phyloP scores from a whole-genome alignment of 345 rosid species.

The Balakata baccata region DNA sequence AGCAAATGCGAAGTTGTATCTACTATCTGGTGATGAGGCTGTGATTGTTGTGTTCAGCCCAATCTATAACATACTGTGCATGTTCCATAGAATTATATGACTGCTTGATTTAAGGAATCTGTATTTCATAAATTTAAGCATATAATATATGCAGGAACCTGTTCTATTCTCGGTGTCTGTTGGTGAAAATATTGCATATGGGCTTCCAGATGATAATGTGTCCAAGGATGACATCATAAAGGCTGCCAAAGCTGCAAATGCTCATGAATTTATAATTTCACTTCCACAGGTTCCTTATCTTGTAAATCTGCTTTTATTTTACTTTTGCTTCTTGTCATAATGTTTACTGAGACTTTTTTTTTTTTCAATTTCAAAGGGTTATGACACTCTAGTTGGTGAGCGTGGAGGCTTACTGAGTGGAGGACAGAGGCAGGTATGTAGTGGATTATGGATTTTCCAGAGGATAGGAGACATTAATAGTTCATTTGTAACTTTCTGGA shows the following conservation, averaged over 20 bases:
- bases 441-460: constrained; percentile 9
- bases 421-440: constrained; percentile 85
- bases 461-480: neutral
- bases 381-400: constrained; percentile 87
- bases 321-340: constrained; percentile 6
- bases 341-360: constrained; percentile 21
- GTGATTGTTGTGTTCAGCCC: neutral
- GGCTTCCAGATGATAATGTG: constrained; percentile 85
- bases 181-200: constrained; percentile 96
- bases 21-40: neutral
- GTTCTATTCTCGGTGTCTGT: constrained; percentile 87
- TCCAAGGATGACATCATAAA: constrained; percentile 83
- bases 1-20: neutral
- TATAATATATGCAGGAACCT: constrained; percentile 59
- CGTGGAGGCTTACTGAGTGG: constrained; percentile 92
- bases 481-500: neutral
- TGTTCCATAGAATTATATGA: neutral
- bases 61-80: neutral
- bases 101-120: neutral
- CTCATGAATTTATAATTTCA: constrained; percentile 87
- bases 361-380: constrained; percentile 55
- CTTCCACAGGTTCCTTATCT: constrained; percentile 72
- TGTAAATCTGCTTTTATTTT: constrained; percentile 9
- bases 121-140: neutral
- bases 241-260: constrained; percentile 97